These are phyloP conservation scores for Schizosaccharomyces cryophilus DNA, from an alignment of 805 yeast species.

Conservation along the genomic window DNA sequence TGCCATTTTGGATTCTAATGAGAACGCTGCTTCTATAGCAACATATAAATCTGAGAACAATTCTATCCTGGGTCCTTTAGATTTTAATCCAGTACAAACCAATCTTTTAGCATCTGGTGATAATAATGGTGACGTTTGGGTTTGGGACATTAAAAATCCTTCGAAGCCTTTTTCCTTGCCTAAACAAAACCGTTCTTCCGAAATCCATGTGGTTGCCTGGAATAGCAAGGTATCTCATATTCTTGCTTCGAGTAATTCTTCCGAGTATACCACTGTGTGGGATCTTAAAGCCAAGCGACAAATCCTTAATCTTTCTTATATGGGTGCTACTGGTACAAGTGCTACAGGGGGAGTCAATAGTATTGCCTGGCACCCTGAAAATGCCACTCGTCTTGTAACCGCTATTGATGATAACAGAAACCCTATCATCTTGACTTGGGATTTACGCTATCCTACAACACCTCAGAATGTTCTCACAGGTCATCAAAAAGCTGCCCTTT, in stretches of 20 bases:
- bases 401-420: constrained; percentile 61
- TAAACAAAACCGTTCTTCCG: constrained; percentile 59
- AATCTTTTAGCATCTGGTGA: constrained; percentile 71
- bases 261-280: constrained; percentile 82
- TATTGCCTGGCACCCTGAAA: constrained; percentile 80
- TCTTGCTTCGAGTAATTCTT: constrained; percentile 67
- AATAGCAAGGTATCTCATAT: constrained; percentile 62
- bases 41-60: constrained; percentile 37
- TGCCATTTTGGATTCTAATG: constrained; percentile 14
- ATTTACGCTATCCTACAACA: constrained; percentile 74
- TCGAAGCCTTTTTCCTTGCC: constrained; percentile 40
- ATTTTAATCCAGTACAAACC: constrained; percentile 50
- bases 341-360: constrained; percentile 45
- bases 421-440: constrained; percentile 78
- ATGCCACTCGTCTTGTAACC: constrained; percentile 56
- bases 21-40: constrained; percentile 24
- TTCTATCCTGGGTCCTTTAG: constrained; percentile 37
- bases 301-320: constrained; percentile 60
- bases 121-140: constrained; percentile 58
- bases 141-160: constrained; percentile 65
- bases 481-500: constrained; percentile 67
- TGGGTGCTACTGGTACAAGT: constrained; percentile 17
- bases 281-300: constrained; percentile 72
- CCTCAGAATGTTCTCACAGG: constrained; percentile 59
- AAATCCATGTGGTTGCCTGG: constrained; percentile 67